Evolutionary conservation across 192 early-diverging fungal species (phyloP).

Genomic region (Dispira parvispora): DNA sequence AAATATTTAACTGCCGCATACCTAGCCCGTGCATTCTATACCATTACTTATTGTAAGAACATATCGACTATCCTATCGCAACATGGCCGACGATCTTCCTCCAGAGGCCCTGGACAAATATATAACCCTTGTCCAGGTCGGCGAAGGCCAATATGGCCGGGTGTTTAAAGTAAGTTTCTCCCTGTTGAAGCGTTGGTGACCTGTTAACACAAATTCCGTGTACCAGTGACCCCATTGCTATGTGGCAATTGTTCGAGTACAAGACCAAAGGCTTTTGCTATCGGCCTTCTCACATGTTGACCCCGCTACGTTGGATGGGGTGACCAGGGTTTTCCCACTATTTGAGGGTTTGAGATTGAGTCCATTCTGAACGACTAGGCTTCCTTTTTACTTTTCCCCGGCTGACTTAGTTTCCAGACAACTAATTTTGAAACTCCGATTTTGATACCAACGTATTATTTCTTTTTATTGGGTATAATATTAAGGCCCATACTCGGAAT

Average conservation of each 20-base stretch:
- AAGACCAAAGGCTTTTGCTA: too few species aligned
- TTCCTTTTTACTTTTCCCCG: too few species aligned
- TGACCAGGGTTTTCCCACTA: neutral
- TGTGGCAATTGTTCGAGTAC: too few species aligned
- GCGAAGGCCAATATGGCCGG: constrained; percentile 32
- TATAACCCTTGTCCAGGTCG: constrained; percentile 26
- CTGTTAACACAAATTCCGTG: too few species aligned
- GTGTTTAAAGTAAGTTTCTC: constrained; percentile 20
- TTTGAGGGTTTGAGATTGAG: neutral
- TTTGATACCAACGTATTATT: neutral
- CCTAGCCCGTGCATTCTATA: too few species aligned
- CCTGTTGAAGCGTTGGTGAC: neutral
- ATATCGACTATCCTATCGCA: neutral
- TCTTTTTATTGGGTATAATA: neutral
- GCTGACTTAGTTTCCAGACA: too few species aligned
- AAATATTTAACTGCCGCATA: too few species aligned
- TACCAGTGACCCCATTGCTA: too few species aligned
- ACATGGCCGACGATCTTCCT: constrained; percentile 8
- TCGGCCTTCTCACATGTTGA: too few species aligned
- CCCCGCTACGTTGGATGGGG: too few species aligned
- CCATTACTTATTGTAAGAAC: neutral
- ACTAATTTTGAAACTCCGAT: too few species aligned
- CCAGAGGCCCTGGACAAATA: constrained; percentile 15
- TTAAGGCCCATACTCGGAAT: constrained; percentile 17
- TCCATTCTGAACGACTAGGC: too few species aligned